Base-by-base conservation (phyloP, 129 eudicot species). In the Pittosporum tobira region DNA sequence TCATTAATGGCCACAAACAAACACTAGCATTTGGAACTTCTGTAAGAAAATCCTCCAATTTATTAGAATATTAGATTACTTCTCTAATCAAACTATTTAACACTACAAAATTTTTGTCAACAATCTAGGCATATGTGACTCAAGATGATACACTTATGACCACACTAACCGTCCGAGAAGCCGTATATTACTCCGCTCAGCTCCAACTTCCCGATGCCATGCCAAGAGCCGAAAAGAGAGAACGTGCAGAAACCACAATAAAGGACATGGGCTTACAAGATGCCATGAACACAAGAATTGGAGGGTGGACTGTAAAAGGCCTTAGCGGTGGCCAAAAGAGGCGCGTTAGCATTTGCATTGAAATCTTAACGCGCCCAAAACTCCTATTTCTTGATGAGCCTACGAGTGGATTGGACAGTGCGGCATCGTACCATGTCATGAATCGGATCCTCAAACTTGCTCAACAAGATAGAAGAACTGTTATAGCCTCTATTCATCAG, bases 351-450 rank as follows among this genome's bases (percentile, higher is more conserved):
- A 89, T 89, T 49, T 89, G 97, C 62, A 79, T 85, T 24, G 97
- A 84, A 61, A 79, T 89, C 38, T 58, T 89, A 45, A 79, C 93
- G 16, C 79, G 81, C 11, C 95, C 95, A 0, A 74, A 69, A 38
- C 81, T 88, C 25, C 77, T 89, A 2, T 89, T 85, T 48, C 84
- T 89, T 16, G 97, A 89, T 26, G 97, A 89, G 78, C 97, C 97
- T 28, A 89, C 97, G 9, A 89, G 95, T 24, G 97, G 97, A 1
- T 75, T 89, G 3, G 97, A 84, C 54, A 79, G 95, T 54, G 95
- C 97, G 0, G 85, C 93, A 5, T 82, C 97, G 11, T 89, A 74
- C 77, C 85, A 89, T 23, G 93, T 89, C 65, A 89, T 85, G 95
- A 82, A 62, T 36, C 80, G 82, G n/a, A 81, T 89, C 22, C 59